Conservation (phyloP, 2,329 filamentous ascomycete genomes). For the Aspergillus felis region DNA sequence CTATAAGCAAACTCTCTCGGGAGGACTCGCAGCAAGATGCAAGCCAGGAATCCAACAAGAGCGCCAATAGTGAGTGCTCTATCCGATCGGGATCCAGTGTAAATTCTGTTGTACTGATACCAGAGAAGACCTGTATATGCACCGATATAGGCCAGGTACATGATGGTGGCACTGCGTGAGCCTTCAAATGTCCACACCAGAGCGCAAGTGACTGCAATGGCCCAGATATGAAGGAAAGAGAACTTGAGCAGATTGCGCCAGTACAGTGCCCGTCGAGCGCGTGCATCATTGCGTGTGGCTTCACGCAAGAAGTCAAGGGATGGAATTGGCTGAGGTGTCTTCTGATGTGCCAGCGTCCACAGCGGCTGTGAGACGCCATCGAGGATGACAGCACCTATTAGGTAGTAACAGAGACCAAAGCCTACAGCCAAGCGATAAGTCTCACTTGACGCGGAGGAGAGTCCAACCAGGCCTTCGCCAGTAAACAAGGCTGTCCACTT, state of each 20-base stretch:
- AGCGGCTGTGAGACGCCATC: constrained; percentile 51
- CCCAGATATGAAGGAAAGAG: constrained; percentile 51
- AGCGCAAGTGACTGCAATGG: constrained; percentile 45
- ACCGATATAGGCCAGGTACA: constrained; percentile 49
- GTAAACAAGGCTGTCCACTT: constrained; percentile 51
- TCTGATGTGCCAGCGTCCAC: constrained; percentile 40
- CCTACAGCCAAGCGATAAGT: constrained; percentile 47
- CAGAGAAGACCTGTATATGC: constrained; percentile 53
- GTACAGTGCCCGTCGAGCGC: constrained; percentile 46
- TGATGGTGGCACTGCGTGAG: constrained; percentile 40
- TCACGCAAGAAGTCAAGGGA: constrained; percentile 45
- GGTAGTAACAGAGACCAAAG: constrained; percentile 55
- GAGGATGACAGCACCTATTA: constrained; percentile 55
- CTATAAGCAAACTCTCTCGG: constrained; percentile 41
- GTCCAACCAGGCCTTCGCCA: constrained; percentile 41
- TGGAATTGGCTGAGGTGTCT: constrained; percentile 42
- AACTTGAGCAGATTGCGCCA: constrained; percentile 49
- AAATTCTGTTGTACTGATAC: constrained; percentile 54
- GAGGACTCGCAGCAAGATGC: constrained; percentile 42
- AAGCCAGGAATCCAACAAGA: constrained; percentile 45
- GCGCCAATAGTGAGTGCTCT: constrained; percentile 46
- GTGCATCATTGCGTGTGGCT: constrained; percentile 38
- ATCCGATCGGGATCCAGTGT: constrained; percentile 47
- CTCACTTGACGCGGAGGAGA: constrained; percentile 33
- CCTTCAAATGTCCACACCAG: constrained; percentile 52